A percentile compares a stretch with the other conserved stretches of the same genome.
Evolutionary conservation across 768 basidiomycete genomes (phyloP).

Genomic region (Trametes punicea): DNA sequence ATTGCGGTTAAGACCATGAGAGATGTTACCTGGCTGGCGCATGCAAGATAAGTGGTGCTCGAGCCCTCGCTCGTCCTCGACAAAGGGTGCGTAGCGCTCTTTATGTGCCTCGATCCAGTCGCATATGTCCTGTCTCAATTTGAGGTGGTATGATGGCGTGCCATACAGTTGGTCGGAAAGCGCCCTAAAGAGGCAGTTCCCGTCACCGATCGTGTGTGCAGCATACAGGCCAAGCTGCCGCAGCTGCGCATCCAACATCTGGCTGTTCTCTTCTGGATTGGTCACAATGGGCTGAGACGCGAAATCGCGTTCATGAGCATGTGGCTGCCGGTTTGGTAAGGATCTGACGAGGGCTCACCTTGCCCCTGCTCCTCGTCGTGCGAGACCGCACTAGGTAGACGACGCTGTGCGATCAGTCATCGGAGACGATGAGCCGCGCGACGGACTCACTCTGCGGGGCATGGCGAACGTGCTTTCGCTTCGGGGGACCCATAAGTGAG

Average conservation of each 20-base stretch:
- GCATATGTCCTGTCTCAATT: constrained; percentile 73
- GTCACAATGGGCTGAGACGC: constrained; percentile 26
- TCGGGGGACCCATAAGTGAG: constrained; percentile 40
- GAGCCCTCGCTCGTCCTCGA: constrained; percentile 79
- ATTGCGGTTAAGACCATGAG: no score
- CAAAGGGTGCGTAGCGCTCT: constrained; percentile 79
- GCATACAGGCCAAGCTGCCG: constrained; percentile 79
- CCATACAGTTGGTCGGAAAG: constrained; percentile 87
- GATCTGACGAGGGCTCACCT: constrained; percentile 36
- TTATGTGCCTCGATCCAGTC: constrained; percentile 73
- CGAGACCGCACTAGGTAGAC: constrained; percentile 48
- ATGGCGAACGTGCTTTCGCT: constrained; percentile 37
- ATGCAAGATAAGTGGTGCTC: constrained; percentile 72
- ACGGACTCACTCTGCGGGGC: constrained; percentile 39
- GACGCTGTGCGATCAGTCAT: constrained; percentile 24
- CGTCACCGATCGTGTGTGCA: constrained; percentile 83
- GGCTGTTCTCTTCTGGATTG: constrained; percentile 62
- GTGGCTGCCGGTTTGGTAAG: constrained; percentile 6
- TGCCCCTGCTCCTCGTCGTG: constrained; percentile 55
- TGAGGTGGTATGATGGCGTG: constrained; percentile 61
- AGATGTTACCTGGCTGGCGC: constrained; percentile 65
- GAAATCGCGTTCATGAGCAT: neutral
- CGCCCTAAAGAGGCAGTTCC: constrained; percentile 92
- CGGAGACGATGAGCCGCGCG: constrained; percentile 13
- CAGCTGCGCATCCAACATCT: constrained; percentile 69